Conservation (phyloP, 2,329 filamentous ascomycete species). For the Aspergillus puulaauensis region DNA sequence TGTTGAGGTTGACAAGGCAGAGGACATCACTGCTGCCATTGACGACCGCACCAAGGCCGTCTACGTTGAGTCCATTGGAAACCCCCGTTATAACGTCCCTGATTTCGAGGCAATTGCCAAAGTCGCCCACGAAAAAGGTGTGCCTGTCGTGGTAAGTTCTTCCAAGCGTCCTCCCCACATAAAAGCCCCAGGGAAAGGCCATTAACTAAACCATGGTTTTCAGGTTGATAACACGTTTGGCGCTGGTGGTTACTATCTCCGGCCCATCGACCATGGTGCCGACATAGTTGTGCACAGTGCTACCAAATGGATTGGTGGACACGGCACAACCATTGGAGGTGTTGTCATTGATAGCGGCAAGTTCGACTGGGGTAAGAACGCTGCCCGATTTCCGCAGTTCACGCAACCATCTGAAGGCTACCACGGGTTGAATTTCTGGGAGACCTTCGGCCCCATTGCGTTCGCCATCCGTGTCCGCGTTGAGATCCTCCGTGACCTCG, state of each 20-base stretch:
- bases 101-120: conserved; percentile 85
- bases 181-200: not conserved
- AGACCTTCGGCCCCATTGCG: conserved; percentile 81
- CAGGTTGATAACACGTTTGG: conserved; percentile 94
- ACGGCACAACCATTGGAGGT: conserved; percentile 88
- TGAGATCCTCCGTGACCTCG: conserved; percentile 85
- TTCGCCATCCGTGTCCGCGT: conserved; percentile 85
- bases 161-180: conserved; percentile 8
- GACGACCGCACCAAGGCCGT: conserved; percentile 93
- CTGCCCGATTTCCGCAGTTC: conserved; percentile 86
- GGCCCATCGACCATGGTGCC: conserved; percentile 84
- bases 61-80: conserved; percentile 89
- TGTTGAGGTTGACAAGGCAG: conserved; percentile 73
- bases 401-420: conserved; percentile 82
- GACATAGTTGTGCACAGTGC: conserved; percentile 94
- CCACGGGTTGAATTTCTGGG: conserved; percentile 92
- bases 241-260: conserved; percentile 82
- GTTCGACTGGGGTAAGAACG: conserved; percentile 89
- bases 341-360: conserved; percentile 85
- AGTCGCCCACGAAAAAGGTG: conserved; percentile 69
- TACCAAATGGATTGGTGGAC: conserved; percentile 96
- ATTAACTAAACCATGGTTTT: not conserved
- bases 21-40: conserved; percentile 77
- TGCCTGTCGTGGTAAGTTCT: conserved; percentile 58
- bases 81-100: conserved; percentile 89